Conservation (phyloP, 176 grass and related monocot genomes). For the Oryza longistaminata region DNA sequence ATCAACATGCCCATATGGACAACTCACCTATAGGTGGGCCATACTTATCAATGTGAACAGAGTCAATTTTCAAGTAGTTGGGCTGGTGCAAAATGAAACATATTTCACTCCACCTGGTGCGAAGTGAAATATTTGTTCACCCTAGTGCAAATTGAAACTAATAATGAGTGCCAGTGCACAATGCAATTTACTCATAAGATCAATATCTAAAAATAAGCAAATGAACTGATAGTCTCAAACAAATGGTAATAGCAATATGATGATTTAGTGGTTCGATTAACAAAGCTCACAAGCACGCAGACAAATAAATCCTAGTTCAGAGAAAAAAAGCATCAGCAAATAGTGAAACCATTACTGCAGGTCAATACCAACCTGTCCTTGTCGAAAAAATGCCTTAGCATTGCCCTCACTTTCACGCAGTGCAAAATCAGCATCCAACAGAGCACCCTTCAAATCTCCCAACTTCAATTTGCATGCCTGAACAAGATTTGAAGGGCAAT, state of each 20-base stretch:
- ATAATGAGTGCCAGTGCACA: background rate
- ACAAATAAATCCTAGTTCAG: background rate
- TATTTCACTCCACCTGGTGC: background rate
- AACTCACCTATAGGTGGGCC: background rate
- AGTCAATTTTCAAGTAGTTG: background rate
- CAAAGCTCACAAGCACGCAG: background rate
- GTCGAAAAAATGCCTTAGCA: constrained; percentile 98
- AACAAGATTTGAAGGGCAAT: background rate
- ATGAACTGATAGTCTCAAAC: background rate
- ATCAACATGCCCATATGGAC: background rate
- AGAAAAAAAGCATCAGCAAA: background rate
- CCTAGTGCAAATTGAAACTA: background rate
- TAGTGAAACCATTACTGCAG: constrained; percentile 3
- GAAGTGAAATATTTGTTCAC: background rate
- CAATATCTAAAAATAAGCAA: background rate
- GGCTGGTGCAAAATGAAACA: background rate
- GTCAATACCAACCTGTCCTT: constrained; percentile 73
- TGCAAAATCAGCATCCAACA: constrained; percentile 98
- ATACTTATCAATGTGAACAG: background rate
- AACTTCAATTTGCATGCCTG: constrained; percentile 98
- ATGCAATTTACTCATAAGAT: background rate
- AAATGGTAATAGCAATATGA: background rate
- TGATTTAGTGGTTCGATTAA: background rate
- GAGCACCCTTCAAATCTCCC: constrained; percentile 82
- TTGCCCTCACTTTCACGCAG: constrained; percentile 91